Evolutionary conservation across 805 yeast genomes (phyloP), one percentile per base, ranked within the genome.

Genomic region (Sugiyamaella americana): DNA sequence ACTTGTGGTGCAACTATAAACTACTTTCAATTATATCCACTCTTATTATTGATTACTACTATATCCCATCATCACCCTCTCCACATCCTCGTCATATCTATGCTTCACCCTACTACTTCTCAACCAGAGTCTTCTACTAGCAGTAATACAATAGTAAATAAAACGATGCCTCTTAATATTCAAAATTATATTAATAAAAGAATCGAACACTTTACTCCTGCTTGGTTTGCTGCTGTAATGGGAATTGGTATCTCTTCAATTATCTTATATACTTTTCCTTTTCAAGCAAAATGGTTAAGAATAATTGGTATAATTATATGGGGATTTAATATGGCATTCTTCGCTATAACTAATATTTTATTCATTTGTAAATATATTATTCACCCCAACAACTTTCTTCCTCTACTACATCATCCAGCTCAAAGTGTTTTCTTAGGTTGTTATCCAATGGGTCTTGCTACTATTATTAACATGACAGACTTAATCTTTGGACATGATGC

Each of bases 161-260:
- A 26, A 8, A 26, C 32, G 13, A 26, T 26, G 32, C 8, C 32
- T 26, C 11, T 13, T 26, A 13, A 13, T 26, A 26, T 26, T 26
- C 8, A 26, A 26, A 26, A 13, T 26, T 26, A 26, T 26, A 8
- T 26, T 8, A 8, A 8, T 13, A 13, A 8, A 26, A 8, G 32
- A 26, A 13, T 26, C 8, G 13, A 26, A 8, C 13, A 26, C 32
- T 26, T 45, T 53, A 19, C 57, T 57, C 4, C 48, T 51, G 32
- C 32, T 36, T 81, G 80, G 73, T 87, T 81, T 64, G 82, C 84
- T 21, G 70, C 79, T 41, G 75, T 80, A n/a, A 88, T 88, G 96
- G 96, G 95, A 1, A 75, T 82, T 2, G 95, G 96, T 1, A 84
- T 87, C 35, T 68, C 86, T 1, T 68, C 85, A 3, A 61, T 75